phyloP scores from a whole-genome alignment of 1,284 basidiomycete genomes.

The Paramarasmius palmivorus region DNA sequence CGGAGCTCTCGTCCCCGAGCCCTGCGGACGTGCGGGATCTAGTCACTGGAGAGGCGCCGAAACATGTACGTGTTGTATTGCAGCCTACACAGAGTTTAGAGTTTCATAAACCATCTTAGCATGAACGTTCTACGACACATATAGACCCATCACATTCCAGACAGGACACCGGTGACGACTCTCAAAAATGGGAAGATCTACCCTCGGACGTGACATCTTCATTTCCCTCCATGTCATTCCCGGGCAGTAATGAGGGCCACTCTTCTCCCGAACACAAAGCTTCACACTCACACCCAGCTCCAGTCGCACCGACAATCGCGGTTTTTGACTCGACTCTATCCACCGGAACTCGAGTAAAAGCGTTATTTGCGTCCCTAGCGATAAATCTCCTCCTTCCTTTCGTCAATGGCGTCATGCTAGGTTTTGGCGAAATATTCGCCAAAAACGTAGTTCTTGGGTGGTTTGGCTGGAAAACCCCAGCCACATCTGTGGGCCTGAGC shows the following conservation, averaged over 20 bases:
- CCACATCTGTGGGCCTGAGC: slow-evolving; percentile 9
- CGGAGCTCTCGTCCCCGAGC: slow-evolving; percentile 20
- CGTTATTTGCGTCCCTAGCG: slow-evolving; percentile 80
- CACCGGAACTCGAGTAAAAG: slow-evolving; percentile 63
- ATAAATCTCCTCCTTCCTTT: slow-evolving; percentile 95
- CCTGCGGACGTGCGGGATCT: slow-evolving; percentile 47
- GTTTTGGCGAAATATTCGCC: slow-evolving; percentile 97
- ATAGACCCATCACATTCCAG: slow-evolving; percentile 25
- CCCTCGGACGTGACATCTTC: slow-evolving; percentile 66
- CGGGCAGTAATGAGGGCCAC: slow-evolving; percentile 51
- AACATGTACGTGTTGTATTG: slow-evolving; percentile 27
- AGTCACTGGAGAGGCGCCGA: slow-evolving; percentile 39
- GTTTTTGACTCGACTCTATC: slow-evolving; percentile 75
- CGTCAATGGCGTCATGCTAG: slow-evolving; percentile 97
- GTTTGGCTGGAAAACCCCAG: slow-evolving; percentile 43
- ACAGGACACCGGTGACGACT: slow-evolving; percentile 39
- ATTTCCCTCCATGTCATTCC: slow-evolving; percentile 75
- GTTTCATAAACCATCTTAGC: neutral
- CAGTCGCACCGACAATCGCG: slow-evolving; percentile 72
- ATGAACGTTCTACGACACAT: neutral
- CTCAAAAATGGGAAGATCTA: slow-evolving; percentile 73
- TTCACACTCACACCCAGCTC: slow-evolving; percentile 26
- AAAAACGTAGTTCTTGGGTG: slow-evolving; percentile 80
- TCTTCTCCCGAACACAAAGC: slow-evolving; percentile 36
- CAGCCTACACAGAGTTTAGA: neutral